A percentile compares a stretch with the other conserved stretches of the same genome.
These are phyloP conservation scores for Penicillium sp. DNA, from an alignment of 2,329 filamentous ascomycete genomes.

Conservation along the genomic window DNA sequence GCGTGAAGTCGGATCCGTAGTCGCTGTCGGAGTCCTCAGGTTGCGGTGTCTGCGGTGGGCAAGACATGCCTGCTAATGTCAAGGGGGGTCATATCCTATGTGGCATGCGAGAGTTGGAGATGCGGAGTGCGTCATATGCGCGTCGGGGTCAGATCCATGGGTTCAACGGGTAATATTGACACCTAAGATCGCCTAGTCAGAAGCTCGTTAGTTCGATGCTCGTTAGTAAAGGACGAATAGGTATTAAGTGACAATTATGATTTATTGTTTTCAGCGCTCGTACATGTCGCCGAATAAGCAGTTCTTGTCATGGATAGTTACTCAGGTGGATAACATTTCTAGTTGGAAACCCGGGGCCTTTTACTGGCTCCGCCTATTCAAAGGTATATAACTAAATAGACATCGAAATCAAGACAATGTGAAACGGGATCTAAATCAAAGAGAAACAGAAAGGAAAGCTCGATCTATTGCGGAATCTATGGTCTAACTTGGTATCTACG, in stretches of 20 bases:
- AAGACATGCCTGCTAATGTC: slow-evolving; percentile 34
- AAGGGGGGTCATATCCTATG: slow-evolving; percentile 22
- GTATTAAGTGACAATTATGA: no score
- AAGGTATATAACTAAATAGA: neutral
- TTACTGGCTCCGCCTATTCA: slow-evolving; percentile 7
- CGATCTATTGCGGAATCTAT: slow-evolving; percentile 7
- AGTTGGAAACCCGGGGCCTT: slow-evolving; percentile 10
- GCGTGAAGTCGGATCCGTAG: slow-evolving; percentile 64
- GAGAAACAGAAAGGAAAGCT: neutral
- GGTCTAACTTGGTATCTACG: slow-evolving; percentile 17
- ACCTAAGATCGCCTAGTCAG: neutral
- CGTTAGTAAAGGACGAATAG: no score
- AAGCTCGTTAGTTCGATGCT: no score
- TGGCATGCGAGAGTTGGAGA: slow-evolving; percentile 9
- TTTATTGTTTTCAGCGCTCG: no score
- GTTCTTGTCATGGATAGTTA: no score
- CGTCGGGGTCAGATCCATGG: neutral
- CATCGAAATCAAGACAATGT: neutral
- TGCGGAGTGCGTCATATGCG: slow-evolving; percentile 18
- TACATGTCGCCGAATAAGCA: no score
- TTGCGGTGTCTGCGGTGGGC: slow-evolving; percentile 18
- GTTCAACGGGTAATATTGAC: neutral
- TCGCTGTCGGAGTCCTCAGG: slow-evolving; percentile 48
- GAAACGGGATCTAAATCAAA: neutral
- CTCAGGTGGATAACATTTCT: no score